A percentile compares a stretch with the other conserved stretches of the same genome.
Conservation (phyloP, 1,284 basidiomycete genomes). For the Leucocoprinus gongylophorus region DNA sequence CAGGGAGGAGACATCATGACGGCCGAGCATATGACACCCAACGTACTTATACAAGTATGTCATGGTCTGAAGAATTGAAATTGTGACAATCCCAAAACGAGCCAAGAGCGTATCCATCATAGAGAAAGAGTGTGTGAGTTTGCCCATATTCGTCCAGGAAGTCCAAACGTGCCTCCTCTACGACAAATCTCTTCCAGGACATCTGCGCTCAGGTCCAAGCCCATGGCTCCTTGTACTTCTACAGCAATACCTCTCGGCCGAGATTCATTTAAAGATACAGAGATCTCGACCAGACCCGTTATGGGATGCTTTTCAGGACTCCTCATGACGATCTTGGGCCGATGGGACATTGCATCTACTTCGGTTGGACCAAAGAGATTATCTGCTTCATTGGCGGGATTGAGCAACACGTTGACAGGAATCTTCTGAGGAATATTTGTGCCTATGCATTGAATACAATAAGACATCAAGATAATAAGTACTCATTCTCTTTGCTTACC, state of each 20-base stretch:
- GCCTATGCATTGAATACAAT: constrained; percentile 29
- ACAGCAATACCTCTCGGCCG: constrained; percentile 45
- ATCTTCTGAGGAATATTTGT: constrained; percentile 47
- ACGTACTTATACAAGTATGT: no score
- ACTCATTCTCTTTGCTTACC: constrained; percentile 28
- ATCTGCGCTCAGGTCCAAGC: constrained; percentile 42
- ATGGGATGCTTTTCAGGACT: constrained; percentile 55
- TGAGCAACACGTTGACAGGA: constrained; percentile 54
- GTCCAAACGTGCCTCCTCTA: constrained; percentile 42
- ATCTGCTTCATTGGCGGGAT: constrained; percentile 27
- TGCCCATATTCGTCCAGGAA: constrained; percentile 42
- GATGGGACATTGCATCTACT: constrained; percentile 29
- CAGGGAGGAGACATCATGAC: not conserved
- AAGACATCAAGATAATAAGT: not conserved
- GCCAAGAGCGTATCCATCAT: not conserved
- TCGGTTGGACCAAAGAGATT: constrained; percentile 37
- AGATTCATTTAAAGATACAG: constrained; percentile 45
- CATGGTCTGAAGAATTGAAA: no score
- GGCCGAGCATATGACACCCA: no score
- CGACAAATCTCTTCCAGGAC: constrained; percentile 44
- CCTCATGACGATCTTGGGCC: constrained; percentile 43
- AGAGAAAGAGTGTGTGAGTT: constrained; percentile 16
- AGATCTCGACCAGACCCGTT: constrained; percentile 51
- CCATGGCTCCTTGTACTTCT: constrained; percentile 51
- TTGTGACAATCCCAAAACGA: not conserved